phyloP scores from a whole-genome alignment of 2,329 filamentous ascomycete species.

The Colletotrichum echinochloae region DNA sequence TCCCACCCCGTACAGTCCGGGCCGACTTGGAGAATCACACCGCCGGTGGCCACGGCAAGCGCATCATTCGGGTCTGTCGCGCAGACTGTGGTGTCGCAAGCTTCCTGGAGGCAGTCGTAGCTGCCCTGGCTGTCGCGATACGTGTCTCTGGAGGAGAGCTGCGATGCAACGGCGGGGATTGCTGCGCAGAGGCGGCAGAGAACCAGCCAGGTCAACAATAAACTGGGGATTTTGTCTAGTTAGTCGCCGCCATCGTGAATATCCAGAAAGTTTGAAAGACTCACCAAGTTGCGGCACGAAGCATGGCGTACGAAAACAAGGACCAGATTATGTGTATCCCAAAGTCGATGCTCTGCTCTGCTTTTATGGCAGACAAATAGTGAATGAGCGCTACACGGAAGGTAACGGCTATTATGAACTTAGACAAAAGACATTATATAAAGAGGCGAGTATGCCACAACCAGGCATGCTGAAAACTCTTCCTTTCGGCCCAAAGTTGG shows the following conservation, averaged over 20 bases:
- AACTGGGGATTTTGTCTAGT: not conserved
- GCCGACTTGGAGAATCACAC: slow-evolving; percentile 8
- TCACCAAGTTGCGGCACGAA: not conserved
- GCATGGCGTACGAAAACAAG: too few relatives aligned
- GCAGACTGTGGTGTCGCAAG: slow-evolving; percentile 16
- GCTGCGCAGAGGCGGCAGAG: slow-evolving; percentile 11
- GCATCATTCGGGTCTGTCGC: slow-evolving; percentile 1
- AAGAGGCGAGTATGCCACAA: too few relatives aligned
- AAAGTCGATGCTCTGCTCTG: too few relatives aligned
- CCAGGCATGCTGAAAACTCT: not conserved
- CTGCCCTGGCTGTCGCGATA: slow-evolving; percentile 21
- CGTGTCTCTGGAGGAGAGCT: not conserved
- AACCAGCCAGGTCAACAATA: not conserved
- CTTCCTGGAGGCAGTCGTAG: slow-evolving; percentile 17
- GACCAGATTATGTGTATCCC: too few relatives aligned
- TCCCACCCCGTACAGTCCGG: slow-evolving; percentile 20
- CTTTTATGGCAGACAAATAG: not conserved
- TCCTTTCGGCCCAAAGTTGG: not conserved
- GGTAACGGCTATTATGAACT: not conserved
- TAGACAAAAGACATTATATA: fast-evolving
- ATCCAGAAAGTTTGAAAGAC: not conserved
- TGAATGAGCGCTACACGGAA: not conserved
- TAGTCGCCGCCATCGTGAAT: fast-evolving
- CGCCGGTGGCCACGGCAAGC: slow-evolving; percentile 1
- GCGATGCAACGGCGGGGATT: not conserved